Evolutionary conservation across 306 rosid species (phyloP), one percentile per base, ranked within the genome.

Genomic region (Medicago ruthenica): DNA sequence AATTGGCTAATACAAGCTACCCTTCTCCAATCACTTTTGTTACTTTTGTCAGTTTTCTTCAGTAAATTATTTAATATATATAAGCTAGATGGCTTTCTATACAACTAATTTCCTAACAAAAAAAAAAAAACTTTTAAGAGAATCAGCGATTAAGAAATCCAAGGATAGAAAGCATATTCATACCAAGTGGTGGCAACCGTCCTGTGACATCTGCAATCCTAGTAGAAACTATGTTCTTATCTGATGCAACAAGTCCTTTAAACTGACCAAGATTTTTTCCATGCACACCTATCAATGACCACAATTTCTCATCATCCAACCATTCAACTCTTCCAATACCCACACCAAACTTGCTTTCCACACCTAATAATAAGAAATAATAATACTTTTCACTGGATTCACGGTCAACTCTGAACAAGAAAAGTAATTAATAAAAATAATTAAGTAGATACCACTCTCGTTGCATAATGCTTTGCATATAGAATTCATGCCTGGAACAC

Each of bases 401-500:
- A 78, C 41, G 66, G 60, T 64, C 27, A 85, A 73, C 76, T 79
- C 60, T 44, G 58, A 73, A 82, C 24, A 79, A 76, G 17, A 71
- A 75, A 71, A 36, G 21, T 62, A 75, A 64, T 27, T 36, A 59
- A 70, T 59, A 17, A 36, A 67, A 47, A 62, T 76, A 74, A 68
- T 55, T 21, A 51, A 58, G 76, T 50, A 76, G 74, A 81, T 85
- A 92, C 98, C 96, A 76, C 85, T 76, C 72, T 90, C 97, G 16
- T 37, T 78, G 89, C 92, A 85, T 71, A 95, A 84, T 69, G 98
- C 91, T 85, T 80, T 90, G 74, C 98, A 92, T 64, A 95, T 74
- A 48, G 98, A 87, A 79, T 95, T 95, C 98, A 95, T 95, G 83
- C 97, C 97, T 3, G 98, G 98, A 64, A 86, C 85, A 82, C 98